Base-by-base conservation (phyloP, 2,329 filamentous ascomycete genomes). In the Achaetomium macrosporum region DNA sequence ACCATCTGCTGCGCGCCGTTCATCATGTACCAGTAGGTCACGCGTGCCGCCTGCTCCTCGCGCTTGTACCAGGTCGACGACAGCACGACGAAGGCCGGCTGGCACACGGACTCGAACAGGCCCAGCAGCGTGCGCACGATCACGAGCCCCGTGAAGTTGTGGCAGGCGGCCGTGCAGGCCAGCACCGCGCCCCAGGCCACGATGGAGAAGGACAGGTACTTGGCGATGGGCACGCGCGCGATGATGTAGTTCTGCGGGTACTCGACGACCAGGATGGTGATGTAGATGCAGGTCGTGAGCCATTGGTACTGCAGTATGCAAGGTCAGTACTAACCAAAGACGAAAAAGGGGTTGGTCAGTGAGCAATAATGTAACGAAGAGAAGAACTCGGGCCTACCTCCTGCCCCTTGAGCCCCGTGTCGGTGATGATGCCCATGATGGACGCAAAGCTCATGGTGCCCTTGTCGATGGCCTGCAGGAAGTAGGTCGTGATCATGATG, bases 1-100 rank as follows among this genome's bases (percentile, higher is more conserved):
- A 88, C 82, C 47, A 88, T 84, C 63, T 88, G 85, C 63, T 88
- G 85, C 76, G 2, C 56, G 30, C 47, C 85, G 64, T 88, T 89
- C 83, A 88, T 88, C 81, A 87, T 87, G 66, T 86, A 85, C 84
- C 85, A 88, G 66, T 82, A 87, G 0, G 83, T 85, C 3, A 88
- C 83, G 5, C 81, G 78, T 0, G 77, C 67, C 0, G 83, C 78
- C 63, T 88, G 85, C 60, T 88, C 84, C 51, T 84, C 78, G 33
- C 83, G 75, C 55, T 79, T 81, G 66, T 88, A 88, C 85, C 85
- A 88, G 73, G 86, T 85, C 33, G 77, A 75, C 0, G 79, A 84
- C 50, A 88, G 73, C 47, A 88, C 71, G 29, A 88, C 71, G 60
- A 88, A 88, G 2, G 77, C 74, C 0, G 85, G 85, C 64, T 87